Conservation (phyloP, 345 rosid genomes). For the Pistacia vera region DNA sequence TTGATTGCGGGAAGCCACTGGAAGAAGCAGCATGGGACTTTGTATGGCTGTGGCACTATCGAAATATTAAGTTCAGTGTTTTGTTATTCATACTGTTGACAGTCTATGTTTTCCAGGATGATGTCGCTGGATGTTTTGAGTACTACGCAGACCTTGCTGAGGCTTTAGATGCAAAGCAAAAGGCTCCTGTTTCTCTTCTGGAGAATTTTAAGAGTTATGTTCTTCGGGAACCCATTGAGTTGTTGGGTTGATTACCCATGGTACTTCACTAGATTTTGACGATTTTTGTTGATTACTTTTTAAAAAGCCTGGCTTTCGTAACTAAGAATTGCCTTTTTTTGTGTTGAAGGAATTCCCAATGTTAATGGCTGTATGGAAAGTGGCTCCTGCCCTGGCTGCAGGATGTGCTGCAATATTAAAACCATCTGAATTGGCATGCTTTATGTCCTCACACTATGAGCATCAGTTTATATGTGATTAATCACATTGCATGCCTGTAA, state of each 20-base stretch:
- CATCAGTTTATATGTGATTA: conserved; percentile 15
- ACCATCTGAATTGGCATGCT: conserved; percentile 85
- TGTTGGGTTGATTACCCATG: conserved; percentile 97
- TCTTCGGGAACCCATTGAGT: conserved; percentile 92
- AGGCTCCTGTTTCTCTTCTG: conserved; percentile 85
- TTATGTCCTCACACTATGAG: conserved; percentile 42
- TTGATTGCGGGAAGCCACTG: conserved; percentile 90
- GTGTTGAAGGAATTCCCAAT: conserved; percentile 87
- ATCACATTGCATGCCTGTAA: conserved; percentile 1
- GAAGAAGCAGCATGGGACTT: conserved; percentile 96
- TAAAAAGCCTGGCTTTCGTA: conserved; percentile 2
- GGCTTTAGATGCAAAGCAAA: conserved; percentile 88
- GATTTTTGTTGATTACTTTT: not conserved
- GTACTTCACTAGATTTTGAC: conserved; percentile 35
- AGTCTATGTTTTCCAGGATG: conserved; percentile 68
- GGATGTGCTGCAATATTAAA: conserved; percentile 92
- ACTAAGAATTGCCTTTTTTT: conserved; percentile 20
- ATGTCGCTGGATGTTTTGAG: conserved; percentile 96
- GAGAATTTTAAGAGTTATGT: conserved; percentile 74
- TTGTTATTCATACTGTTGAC: conserved; percentile 20
- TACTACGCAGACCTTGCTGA: conserved; percentile 97
- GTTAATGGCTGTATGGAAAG: conserved; percentile 95
- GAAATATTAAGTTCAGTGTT: not conserved
- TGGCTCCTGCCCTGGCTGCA: conserved; percentile 98
- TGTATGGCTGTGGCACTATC: conserved; percentile 39